A percentile compares a stretch with the other conserved stretches of the same genome.
phyloP scores from a whole-genome alignment of 352 stramenopile genomes.

The Pythium oligandrum region DNA sequence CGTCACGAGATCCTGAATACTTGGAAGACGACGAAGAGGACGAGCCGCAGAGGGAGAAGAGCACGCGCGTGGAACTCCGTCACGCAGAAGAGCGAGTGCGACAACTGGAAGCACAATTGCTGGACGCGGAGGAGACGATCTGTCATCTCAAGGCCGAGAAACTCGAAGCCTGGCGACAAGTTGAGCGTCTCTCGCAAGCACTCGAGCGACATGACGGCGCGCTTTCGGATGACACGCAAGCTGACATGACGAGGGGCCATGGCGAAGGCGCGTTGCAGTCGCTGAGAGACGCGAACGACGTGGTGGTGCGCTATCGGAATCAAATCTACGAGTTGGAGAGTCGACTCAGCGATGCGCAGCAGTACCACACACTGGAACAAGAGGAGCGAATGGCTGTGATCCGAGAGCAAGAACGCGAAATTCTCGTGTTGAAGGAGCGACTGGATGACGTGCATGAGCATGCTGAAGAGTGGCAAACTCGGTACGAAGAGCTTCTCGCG shows the following conservation, averaged over 20 bases:
- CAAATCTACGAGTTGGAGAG: constrained; percentile 38
- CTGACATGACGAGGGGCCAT: not conserved
- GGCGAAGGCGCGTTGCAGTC: not conserved
- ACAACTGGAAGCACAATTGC: constrained; percentile 41
- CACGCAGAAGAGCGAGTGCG: constrained; percentile 50
- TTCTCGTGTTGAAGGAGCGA: constrained; percentile 30
- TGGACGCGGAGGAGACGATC: constrained; percentile 70
- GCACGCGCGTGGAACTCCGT: constrained; percentile 30
- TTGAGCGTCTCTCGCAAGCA: constrained; percentile 41
- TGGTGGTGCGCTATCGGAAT: constrained; percentile 7
- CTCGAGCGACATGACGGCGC: not conserved
- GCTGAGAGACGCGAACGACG: too few species aligned
- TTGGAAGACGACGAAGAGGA: constrained; percentile 1
- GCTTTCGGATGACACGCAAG: not conserved
- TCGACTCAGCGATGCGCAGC: constrained; percentile 26
- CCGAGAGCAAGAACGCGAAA: constrained; percentile 50
- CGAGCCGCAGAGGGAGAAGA: constrained; percentile 1
- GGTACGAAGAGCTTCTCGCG: constrained; percentile 5
- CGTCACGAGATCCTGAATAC: not conserved
- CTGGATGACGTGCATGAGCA: constrained; percentile 18
- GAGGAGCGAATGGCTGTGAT: constrained; percentile 58
- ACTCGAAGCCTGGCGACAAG: constrained; percentile 38
- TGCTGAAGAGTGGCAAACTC: constrained; percentile 1
- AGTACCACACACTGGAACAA: constrained; percentile 34
- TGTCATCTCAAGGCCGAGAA: constrained; percentile 76